Conservation (phyloP, 257 asterid species). For the Gentiana dahurica region DNA sequence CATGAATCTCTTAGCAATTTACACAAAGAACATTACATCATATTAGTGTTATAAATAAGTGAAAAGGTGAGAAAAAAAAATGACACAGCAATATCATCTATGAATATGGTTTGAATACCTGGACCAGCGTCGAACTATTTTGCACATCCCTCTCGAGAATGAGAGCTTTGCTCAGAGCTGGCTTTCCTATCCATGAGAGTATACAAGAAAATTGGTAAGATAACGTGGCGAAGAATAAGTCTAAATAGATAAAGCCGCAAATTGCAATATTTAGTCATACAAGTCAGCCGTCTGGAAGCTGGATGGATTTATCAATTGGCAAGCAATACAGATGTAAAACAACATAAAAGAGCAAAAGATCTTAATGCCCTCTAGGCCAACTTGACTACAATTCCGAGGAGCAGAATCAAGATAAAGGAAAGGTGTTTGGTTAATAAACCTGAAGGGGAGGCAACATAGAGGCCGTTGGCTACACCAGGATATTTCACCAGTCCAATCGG, state of each 20-base stretch:
- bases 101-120: constrained; percentile 35
- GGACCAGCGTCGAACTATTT: constrained; percentile 58
- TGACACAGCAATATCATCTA: no score
- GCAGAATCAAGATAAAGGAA: not conserved
- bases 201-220: constrained; percentile 1
- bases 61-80: not conserved
- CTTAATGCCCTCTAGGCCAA: no score
- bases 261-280: no score
- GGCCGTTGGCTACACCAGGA: constrained; percentile 92
- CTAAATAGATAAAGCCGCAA: no score
- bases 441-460: constrained; percentile 88
- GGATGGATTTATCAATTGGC: no score
- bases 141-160: constrained; percentile 63
- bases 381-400: no score
- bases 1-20: not conserved
- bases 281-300: no score
- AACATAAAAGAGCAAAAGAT: no score
- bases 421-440: constrained; percentile 28
- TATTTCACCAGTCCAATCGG: constrained; percentile 86
- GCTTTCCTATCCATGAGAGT: constrained; percentile 56
- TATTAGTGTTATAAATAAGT: not conserved
- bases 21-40: no score
- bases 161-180: constrained; percentile 64
- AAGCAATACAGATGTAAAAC: no score
- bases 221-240: no score